Evolutionary conservation across 768 basidiomycete genomes (phyloP).

Genomic region (Phanerodontia chrysosporium): DNA sequence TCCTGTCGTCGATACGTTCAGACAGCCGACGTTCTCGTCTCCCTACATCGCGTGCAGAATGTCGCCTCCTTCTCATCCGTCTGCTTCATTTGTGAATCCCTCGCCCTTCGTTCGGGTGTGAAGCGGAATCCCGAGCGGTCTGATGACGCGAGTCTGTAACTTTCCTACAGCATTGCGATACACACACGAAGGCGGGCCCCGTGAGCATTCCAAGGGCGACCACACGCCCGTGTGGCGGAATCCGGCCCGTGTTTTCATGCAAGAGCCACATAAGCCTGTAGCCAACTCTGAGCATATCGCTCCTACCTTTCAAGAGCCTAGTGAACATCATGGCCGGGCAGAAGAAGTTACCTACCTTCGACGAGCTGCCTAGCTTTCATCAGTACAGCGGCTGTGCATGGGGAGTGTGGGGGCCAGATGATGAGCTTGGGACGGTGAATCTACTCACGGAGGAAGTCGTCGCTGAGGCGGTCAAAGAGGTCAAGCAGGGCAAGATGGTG

Average conservation of each 20-base stretch:
- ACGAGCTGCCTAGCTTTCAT: slow-evolving; percentile 42
- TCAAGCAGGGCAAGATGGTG: slow-evolving; percentile 47
- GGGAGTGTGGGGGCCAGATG: slow-evolving; percentile 62
- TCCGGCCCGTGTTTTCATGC: neutral
- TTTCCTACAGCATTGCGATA: neutral
- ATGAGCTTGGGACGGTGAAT: slow-evolving; percentile 66
- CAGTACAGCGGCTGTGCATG: slow-evolving; percentile 58
- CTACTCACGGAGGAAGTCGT: slow-evolving; percentile 61
- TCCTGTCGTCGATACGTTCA: too few relatives aligned
- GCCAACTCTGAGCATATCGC: neutral
- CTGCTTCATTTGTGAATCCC: too few relatives aligned
- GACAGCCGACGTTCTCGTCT: neutral
- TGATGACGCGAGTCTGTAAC: neutral
- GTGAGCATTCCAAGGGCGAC: neutral
- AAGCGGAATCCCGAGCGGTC: neutral
- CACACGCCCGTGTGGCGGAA: neutral
- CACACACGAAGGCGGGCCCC: neutral
- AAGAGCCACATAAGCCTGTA: neutral
- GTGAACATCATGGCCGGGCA: slow-evolving; percentile 7
- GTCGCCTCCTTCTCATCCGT: too few relatives aligned
- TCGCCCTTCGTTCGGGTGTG: neutral
- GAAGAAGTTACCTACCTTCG: slow-evolving; percentile 37
- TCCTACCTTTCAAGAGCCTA: neutral
- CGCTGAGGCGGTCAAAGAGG: slow-evolving; percentile 50
- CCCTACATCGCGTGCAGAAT: too few relatives aligned